Evolutionary conservation across 208 protist species (phyloP).

Genomic region (Trypanosomatidae sp.): DNA sequence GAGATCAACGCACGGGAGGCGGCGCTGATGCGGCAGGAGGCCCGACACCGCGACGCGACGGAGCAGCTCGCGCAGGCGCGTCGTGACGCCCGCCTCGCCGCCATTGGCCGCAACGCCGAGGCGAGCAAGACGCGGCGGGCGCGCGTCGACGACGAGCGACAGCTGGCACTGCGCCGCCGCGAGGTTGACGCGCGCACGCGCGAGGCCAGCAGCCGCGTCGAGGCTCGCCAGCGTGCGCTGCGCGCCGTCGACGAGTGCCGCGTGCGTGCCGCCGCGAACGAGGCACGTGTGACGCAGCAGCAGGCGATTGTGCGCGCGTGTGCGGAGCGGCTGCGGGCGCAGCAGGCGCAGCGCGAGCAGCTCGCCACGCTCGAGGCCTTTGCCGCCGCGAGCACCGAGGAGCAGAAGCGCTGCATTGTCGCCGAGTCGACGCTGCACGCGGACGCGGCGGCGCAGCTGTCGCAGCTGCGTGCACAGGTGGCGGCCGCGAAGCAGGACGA

Average conservation of each 20-base stretch:
- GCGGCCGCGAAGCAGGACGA: conserved; percentile 6
- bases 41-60: conserved; percentile 26
- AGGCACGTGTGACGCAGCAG: conserved; percentile 21
- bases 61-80: conserved; percentile 17
- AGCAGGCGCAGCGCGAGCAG: conserved; percentile 16
- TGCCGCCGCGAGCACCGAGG: conserved; percentile 34
- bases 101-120: conserved; percentile 33
- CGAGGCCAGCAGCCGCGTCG: conserved; percentile 10
- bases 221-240: conserved; percentile 9
- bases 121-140: conserved; percentile 16
- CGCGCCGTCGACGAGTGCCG: conserved; percentile 26
- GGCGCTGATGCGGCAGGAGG: conserved; percentile 81
- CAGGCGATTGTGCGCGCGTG: conserved; percentile 12
- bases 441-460: conserved; percentile 8
- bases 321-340: conserved; percentile 12
- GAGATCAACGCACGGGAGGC: conserved; percentile 76
- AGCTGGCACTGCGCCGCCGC: conserved; percentile 19
- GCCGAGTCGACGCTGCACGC: conserved; percentile 8
- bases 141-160: conserved; percentile 13
- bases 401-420: conserved; percentile 21
- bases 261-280: conserved; percentile 16
- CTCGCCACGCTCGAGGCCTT: conserved; percentile 35
- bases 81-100: conserved; percentile 22
- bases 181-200: conserved; percentile 16
- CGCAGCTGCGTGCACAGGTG: conserved; percentile 14